These are phyloP conservation scores for Rhodotorula paludigena DNA, from an alignment of 768 basidiomycete species.

Conservation along the genomic window DNA sequence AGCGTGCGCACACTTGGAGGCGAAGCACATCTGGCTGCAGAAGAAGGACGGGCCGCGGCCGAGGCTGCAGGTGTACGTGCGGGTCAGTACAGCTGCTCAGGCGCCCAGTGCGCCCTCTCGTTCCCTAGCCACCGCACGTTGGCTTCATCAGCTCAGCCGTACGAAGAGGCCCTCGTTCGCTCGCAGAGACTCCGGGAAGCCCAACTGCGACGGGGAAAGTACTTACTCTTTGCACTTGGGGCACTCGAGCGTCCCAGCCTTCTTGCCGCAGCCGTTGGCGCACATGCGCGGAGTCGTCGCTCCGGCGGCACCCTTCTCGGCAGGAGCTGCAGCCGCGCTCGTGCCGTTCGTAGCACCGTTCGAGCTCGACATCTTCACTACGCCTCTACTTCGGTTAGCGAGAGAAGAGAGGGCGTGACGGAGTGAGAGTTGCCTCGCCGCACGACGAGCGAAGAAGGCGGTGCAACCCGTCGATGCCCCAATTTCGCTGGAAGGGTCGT, in stretches of 20 bases:
- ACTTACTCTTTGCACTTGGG: slow-evolving; percentile 20
- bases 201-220: background rate
- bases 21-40: slow-evolving; percentile 29
- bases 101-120: background rate
- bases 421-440: too few species aligned
- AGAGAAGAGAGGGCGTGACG: too few species aligned
- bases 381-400: too few species aligned
- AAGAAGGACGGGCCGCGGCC: slow-evolving; percentile 15
- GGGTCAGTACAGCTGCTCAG: background rate
- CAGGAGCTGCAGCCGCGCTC: too few species aligned
- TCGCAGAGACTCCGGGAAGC: too few species aligned
- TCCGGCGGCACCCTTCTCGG: too few species aligned
- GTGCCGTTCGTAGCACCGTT: too few species aligned
- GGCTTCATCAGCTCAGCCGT: background rate
- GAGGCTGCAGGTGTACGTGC: background rate
- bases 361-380: too few species aligned
- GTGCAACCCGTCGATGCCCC: too few species aligned
- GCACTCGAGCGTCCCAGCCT: slow-evolving; percentile 16
- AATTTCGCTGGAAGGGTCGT: too few species aligned
- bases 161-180: background rate
- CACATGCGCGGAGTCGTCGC: background rate
- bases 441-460: too few species aligned
- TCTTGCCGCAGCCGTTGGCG: slow-evolving; percentile 23
- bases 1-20: slow-evolving; percentile 17
- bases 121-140: background rate